phyloP scores from a whole-genome alignment of 2,329 filamentous ascomycete species.

The Sporothrix humicola region DNA sequence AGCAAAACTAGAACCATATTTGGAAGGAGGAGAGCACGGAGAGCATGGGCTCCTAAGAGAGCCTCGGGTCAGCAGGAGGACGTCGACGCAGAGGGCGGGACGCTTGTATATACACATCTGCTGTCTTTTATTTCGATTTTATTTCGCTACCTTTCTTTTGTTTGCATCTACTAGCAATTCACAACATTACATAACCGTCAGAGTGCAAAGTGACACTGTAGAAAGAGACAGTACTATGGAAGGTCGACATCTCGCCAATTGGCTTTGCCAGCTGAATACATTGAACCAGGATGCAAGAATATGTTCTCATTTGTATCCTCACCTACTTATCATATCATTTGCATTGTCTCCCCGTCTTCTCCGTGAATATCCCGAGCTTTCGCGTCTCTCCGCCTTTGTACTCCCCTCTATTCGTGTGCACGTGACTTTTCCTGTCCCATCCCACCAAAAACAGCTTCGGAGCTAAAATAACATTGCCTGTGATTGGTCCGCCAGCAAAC shows the following conservation, averaged over 20 bases:
- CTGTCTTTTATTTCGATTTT: neutral
- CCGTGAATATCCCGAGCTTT: conserved; percentile 16
- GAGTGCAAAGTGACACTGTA: too few relatives aligned
- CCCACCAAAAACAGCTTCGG: conserved; percentile 26
- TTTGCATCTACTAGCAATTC: conserved; percentile 14
- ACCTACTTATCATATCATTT: too few relatives aligned
- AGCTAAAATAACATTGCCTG: conserved; percentile 36
- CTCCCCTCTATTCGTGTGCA: conserved; percentile 21
- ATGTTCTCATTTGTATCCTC: too few relatives aligned
- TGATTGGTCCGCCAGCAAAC: conserved; percentile 33
- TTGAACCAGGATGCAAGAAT: too few relatives aligned
- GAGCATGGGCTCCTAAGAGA: neutral
- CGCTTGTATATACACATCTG: conserved; percentile 31
- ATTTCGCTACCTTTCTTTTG: neutral
- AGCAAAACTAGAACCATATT: neutral
- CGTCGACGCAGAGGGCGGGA: conserved; percentile 5
- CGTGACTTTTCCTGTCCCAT: conserved; percentile 33
- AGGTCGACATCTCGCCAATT: too few relatives aligned
- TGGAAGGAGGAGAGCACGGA: neutral
- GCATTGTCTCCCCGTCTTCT: neutral
- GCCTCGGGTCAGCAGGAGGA: neutral
- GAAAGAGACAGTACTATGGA: too few relatives aligned
- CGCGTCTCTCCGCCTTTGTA: neutral
- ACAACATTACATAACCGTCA: neutral
- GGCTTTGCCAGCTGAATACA: too few relatives aligned